Base-by-base conservation (phyloP, 202 grass and related monocot genomes). In the Tripidium arundinaceum region DNA sequence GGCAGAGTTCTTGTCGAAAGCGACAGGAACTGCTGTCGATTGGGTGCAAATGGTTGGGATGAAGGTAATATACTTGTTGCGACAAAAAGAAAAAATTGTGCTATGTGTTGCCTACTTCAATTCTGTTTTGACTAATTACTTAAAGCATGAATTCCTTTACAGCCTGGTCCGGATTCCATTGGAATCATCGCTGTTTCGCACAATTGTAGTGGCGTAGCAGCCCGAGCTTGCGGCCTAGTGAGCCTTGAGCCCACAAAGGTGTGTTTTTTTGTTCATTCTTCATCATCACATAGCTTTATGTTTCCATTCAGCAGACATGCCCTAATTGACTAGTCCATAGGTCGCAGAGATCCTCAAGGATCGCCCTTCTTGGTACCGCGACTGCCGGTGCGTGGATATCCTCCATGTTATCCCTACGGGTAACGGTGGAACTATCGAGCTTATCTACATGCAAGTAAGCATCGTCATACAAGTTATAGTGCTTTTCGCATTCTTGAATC, bases 101-200 rank as follows among this genome's bases (percentile, higher is more conserved):
- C 40, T 71, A 82, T 63, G 78, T 47, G 40, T 62, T 85, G 31
- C 67, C 77, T 85, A 21, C 40, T 72, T 76, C 0, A 76, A 29
- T 74, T 77, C 31, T 79, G 33, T 49, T 79, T 70, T 80, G 22
- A 21, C 8, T 6, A 50, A 65, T 46, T 28, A 61, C 55, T 60
- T 79, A 59, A 73, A 69, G 21, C 55, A 39, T 14, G 50, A 18
- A 59, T 74, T 88, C 74, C 28, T 41, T 82, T 91, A 65, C 85
- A 99, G 97, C 97, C 97, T 96, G 97, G 97, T 99, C 97, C 97
- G 88, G 97, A 99, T 99, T 99, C 97, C 84, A 89, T 99, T 91
- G 97, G 97, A 90, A 96, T 99, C 88, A 89, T 99, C 40, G 92
- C 97, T 93, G 83, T 99, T 91, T 99, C 92, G 18, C 92, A 99